Evolutionary conservation across 257 asterid genomes (phyloP).

Genomic region (Catharanthus roseus): DNA sequence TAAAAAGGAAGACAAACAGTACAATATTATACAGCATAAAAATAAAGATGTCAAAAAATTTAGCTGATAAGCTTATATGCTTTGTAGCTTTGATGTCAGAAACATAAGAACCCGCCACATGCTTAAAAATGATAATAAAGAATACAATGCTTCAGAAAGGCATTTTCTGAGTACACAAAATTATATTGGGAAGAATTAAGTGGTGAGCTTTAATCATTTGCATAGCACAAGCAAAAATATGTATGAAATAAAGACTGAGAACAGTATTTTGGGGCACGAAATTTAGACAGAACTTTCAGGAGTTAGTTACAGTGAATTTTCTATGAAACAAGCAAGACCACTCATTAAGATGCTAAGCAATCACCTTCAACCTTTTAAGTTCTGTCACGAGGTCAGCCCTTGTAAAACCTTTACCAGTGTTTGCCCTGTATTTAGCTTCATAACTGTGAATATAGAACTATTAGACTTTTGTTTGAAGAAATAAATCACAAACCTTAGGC

Average conservation of each 20-base stretch:
- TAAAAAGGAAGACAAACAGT: neutral
- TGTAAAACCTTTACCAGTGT: slow-evolving; percentile 58
- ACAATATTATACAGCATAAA: neutral
- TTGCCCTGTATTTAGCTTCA: slow-evolving; percentile 57
- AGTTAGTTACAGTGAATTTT: neutral
- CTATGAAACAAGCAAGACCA: neutral
- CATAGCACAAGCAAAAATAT: neutral
- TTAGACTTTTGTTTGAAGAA: slow-evolving; percentile 13
- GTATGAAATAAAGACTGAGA: neutral
- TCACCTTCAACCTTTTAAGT: slow-evolving; percentile 65
- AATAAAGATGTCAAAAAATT: neutral
- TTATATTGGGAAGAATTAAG: neutral
- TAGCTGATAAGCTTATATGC: neutral
- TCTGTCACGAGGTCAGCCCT: slow-evolving; percentile 57
- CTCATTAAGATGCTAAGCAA: slow-evolving; percentile 4
- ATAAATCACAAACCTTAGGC: slow-evolving; percentile 57
- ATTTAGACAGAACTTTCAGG: neutral
- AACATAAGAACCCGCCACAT: neutral
- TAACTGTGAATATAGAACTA: slow-evolving; percentile 18
- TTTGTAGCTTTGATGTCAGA: neutral
- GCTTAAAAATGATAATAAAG: neutral
- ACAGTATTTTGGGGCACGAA: neutral
- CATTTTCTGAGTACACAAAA: neutral
- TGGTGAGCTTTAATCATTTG: neutral
- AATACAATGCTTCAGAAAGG: neutral